A percentile compares a stretch with the other conserved stretches of the same genome.
These are phyloP conservation scores for Ophiocordyceps camponoti-saundersi DNA, from an alignment of 2,329 filamentous ascomycete species.

Conservation along the genomic window DNA sequence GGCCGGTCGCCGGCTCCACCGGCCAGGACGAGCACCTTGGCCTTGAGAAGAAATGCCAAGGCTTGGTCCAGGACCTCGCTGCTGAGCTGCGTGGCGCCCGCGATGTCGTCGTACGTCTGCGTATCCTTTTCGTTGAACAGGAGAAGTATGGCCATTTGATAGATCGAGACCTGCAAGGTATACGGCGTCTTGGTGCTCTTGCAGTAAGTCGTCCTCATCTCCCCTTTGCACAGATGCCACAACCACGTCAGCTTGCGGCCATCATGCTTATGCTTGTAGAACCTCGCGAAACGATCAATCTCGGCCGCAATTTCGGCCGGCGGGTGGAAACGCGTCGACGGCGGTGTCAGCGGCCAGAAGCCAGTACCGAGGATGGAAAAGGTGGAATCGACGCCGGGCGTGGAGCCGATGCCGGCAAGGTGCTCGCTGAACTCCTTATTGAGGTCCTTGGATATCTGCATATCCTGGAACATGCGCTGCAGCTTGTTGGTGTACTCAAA, in stretches of 20 bases:
- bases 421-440: slow-evolving; percentile 80
- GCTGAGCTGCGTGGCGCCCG: slow-evolving; percentile 61
- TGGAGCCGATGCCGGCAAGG: slow-evolving; percentile 33
- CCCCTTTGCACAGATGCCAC: slow-evolving; percentile 96
- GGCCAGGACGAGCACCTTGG: slow-evolving; percentile 65
- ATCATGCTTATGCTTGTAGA: slow-evolving; percentile 93
- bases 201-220: slow-evolving; percentile 86
- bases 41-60: slow-evolving; percentile 75
- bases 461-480: slow-evolving; percentile 99
- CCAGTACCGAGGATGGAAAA: slow-evolving; percentile 92
- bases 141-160: slow-evolving; percentile 91
- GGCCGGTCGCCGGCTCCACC: slow-evolving; percentile 56
- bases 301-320: slow-evolving; percentile 73
- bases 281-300: slow-evolving; percentile 75
- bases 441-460: slow-evolving; percentile 96
- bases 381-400: slow-evolving; percentile 63
- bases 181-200: slow-evolving; percentile 80
- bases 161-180: slow-evolving; percentile 93
- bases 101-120: slow-evolving; percentile 76
- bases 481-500: slow-evolving; percentile 99
- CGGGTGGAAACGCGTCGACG: slow-evolving; percentile 75
- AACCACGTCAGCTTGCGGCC: slow-evolving; percentile 95
- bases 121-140: slow-evolving; percentile 86
- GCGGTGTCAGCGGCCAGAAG: slow-evolving; percentile 87
- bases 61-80: slow-evolving; percentile 76